Conservation (phyloP, 1,139 yeast species). For the Geotrichum candidum region DNA sequence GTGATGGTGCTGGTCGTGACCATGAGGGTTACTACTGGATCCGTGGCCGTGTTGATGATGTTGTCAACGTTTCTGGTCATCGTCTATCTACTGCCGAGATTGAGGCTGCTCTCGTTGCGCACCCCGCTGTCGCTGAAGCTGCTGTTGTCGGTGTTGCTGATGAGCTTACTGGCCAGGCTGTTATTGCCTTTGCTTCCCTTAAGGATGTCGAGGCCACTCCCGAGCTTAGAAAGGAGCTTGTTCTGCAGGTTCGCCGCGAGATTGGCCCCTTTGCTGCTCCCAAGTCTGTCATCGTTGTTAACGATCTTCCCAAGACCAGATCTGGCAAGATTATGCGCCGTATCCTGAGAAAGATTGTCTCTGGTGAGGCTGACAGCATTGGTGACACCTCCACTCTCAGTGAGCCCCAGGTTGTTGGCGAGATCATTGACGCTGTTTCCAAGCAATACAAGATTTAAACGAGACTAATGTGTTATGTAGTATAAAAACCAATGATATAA, state of each 20-base stretch:
- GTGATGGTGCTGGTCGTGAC: slow-evolving; percentile 98
- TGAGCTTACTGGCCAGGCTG: slow-evolving; percentile 97
- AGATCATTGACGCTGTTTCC: slow-evolving; percentile 47
- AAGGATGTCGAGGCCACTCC: slow-evolving; percentile 51
- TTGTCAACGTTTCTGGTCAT: slow-evolving; percentile 95
- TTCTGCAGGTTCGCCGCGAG: slow-evolving; percentile 83
- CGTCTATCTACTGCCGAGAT: slow-evolving; percentile 96
- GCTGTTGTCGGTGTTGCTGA: slow-evolving; percentile 95
- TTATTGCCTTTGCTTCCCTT: slow-evolving; percentile 85
- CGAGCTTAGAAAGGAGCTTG: slow-evolving; percentile 72
- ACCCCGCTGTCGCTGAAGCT: slow-evolving; percentile 76
- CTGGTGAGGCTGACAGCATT: slow-evolving; percentile 84
- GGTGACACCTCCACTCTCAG: slow-evolving; percentile 92
- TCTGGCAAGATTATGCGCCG: slow-evolving; percentile 99
- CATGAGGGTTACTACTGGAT: slow-evolving; percentile 97
- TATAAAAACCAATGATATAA: neutral
- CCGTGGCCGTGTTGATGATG: slow-evolving; percentile 97
- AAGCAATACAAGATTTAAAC: slow-evolving; percentile 13
- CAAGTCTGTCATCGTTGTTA: slow-evolving; percentile 77
- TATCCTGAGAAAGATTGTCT: slow-evolving; percentile 84
- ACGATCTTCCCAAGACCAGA: slow-evolving; percentile 94
- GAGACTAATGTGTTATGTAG: neutral
- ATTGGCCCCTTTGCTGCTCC: slow-evolving; percentile 99
- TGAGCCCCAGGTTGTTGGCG: slow-evolving; percentile 79
- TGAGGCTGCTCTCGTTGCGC: slow-evolving; percentile 84